phyloP scores from a whole-genome alignment of 2,329 filamentous ascomycete genomes.

The Plenodomus tracheiphilus region DNA sequence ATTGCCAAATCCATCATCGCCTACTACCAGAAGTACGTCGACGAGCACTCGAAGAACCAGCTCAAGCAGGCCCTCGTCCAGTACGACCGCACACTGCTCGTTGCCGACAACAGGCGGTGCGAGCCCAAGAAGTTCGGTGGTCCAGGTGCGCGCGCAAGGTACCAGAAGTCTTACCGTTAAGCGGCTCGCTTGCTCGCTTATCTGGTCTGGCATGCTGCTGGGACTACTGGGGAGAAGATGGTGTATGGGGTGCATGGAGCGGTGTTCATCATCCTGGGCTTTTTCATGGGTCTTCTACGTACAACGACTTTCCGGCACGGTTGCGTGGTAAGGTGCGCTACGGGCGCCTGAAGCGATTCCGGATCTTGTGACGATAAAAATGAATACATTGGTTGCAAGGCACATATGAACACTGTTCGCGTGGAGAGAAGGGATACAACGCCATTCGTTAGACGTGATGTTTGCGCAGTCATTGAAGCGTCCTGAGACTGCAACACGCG shows the following conservation, averaged over 20 bases:
- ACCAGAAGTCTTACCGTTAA: constrained; percentile 99
- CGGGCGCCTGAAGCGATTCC: constrained; percentile 32
- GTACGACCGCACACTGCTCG: constrained; percentile 96
- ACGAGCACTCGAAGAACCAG: constrained; percentile 99
- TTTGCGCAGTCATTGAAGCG: too few relatives aligned
- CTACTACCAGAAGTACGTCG: constrained; percentile 99
- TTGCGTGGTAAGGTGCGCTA: constrained; percentile 33
- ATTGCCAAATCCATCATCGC: constrained; percentile 95
- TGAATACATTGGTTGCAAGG: constrained; percentile 46
- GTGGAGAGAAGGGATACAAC: not conserved
- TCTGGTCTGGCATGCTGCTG: not conserved
- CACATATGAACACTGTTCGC: constrained; percentile 9
- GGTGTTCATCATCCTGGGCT: constrained; percentile 46
- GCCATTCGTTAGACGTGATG: not conserved
- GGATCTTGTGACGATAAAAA: constrained; percentile 47
- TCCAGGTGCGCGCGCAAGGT: constrained; percentile 92
- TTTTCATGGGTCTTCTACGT: constrained; percentile 38
- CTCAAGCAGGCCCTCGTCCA: constrained; percentile 95
- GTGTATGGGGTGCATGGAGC: constrained; percentile 36
- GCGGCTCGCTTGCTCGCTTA: constrained; percentile 18
- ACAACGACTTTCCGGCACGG: constrained; percentile 11
- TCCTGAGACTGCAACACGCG: too few relatives aligned
- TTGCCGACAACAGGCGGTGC: constrained; percentile 98
- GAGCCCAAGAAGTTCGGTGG: constrained; percentile 99
- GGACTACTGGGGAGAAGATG: constrained; percentile 6